Evolutionary conservation across 495 filamentous ascomycete species (phyloP), one percentile per base, ranked within the genome.

Genomic region (Elaphomyces granulatus): DNA sequence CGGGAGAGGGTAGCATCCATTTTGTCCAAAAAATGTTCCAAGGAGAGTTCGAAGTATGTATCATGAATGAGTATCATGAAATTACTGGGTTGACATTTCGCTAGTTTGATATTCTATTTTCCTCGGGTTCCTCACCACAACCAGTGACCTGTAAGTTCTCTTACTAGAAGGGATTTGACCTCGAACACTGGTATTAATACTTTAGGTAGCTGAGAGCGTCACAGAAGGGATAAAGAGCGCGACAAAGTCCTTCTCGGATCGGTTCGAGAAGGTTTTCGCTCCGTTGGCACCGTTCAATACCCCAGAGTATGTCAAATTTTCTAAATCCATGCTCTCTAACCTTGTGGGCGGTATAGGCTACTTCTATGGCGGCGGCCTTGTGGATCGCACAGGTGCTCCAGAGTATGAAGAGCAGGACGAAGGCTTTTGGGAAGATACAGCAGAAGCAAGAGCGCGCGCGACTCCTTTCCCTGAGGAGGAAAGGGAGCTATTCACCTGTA

Each of bases 371-470:
- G 71, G 87, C 37, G 72, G 80, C 14, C 53, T 94, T 28, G 83
- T 92, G 17, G 92, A 98, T 52, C 81, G 87, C 34, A 94, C 87
- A 0, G 84, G 85, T 47, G 83, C 82, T 14, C 70, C 79, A 3
- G 90, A 90, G 47, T 96, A 98, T 44, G 84, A 92, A 10, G 90
- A 98, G 59, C 87, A 94, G 45, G 84, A 90, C 44, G 90, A 98
- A 61, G 86, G 85, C 4, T 96, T 96, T 65, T 94, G 86, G 87
- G 83, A 93, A 58, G 90, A 94, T 47, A 78, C 88, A 14, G 77
- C 68, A 15, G 77, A 78, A 51, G 87, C 86, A 10, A 70, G 85
- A 12, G 72, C 62, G 18, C 73, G 75, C 30, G 73, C 68, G 16
- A 59, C 73, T 47, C 75, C 80, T 41, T 53, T 56, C 4, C 55